Base-by-base conservation (phyloP, 1,139 yeast genomes). In the Magnusiomyces magnusii region DNA sequence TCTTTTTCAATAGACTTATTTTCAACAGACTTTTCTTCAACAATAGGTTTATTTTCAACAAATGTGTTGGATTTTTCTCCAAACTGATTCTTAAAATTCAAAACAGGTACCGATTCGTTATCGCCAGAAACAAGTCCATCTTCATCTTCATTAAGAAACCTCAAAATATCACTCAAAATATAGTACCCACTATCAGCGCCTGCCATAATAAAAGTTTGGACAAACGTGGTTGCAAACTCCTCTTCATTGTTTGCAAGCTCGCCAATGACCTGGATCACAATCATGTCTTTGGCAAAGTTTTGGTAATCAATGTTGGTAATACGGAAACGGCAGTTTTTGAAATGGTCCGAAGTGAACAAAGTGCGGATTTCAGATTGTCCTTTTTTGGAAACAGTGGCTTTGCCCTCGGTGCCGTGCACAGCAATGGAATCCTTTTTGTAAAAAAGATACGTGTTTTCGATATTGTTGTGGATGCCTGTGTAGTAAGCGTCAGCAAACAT, bases 221-320 rank as follows among this genome's bases (percentile, higher is more conserved):
- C 80, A 68, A 87, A 86, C 71, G 81, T 86, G 58, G 64, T 68
- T 60, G 82, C 78, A 2, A 78, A 77, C 13, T 79, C 75, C 53
- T 78, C 78, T 51, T 67, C 66, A 58, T 68, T 66, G 59, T 68
- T 68, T 54, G 86, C 79, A 82, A 88, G 79, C 69, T 85, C 90
- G 41, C 93, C 93, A 60, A 81, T 75, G 23, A 85, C 87, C 58
- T 84, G 86, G 62, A 85, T 81, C 65, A 86, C 75, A 58, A 86
- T 80, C 59, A 83, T 81, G 47, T 78, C 78, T 55, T 76, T 76
- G 60, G 78, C 73, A 44, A 85, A 78, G 27, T 78, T 76, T 68
- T 85, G 86, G 63, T 83, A 80, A 64, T 84, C 85, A 51, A 88
- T 85, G 64, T 81, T 79, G 58, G 86, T 79, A 55, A 86, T 79